These are phyloP conservation scores for Lipomyces yamadae DNA, from an alignment of 805 yeast species.

Conservation along the genomic window DNA sequence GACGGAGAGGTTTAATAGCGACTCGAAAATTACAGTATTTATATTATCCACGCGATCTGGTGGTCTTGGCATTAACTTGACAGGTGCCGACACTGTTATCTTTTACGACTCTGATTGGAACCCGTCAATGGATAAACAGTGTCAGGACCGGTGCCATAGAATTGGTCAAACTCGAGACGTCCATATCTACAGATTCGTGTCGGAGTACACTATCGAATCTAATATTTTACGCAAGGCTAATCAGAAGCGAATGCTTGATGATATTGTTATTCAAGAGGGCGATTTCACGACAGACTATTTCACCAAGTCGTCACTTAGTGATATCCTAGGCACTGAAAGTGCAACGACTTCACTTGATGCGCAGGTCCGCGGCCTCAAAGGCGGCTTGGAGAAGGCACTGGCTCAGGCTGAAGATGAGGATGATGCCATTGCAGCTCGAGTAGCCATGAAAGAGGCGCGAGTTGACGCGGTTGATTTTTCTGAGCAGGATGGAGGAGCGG, in stretches of 20 bases:
- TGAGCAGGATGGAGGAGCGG: slow-evolving; percentile 13
- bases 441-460: slow-evolving; percentile 83
- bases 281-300: slow-evolving; percentile 97
- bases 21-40: slow-evolving; percentile 77
- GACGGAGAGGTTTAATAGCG: slow-evolving; percentile 91
- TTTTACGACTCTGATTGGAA: slow-evolving; percentile 99
- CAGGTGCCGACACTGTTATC: slow-evolving; percentile 98
- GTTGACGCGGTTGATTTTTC: slow-evolving; percentile 82
- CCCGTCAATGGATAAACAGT: slow-evolving; percentile 99
- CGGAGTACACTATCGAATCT: slow-evolving; percentile 94
- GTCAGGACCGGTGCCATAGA: slow-evolving; percentile 98
- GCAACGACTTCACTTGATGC: slow-evolving; percentile 33
- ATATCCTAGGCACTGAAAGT: slow-evolving; percentile 62
- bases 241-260: slow-evolving; percentile 77
- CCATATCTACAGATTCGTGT: slow-evolving; percentile 93
- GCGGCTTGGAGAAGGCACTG: slow-evolving; percentile 59
- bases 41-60: slow-evolving; percentile 96
- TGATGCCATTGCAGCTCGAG: slow-evolving; percentile 75
- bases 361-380: slow-evolving; percentile 41
- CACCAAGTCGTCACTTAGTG: slow-evolving; percentile 82
- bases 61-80: slow-evolving; percentile 94
- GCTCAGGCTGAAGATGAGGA: slow-evolving; percentile 95
- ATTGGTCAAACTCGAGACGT: slow-evolving; percentile 98
- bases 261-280: slow-evolving; percentile 89
- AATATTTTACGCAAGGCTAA: slow-evolving; percentile 86